Evolutionary conservation across 805 yeast genomes (phyloP), one percentile per base, ranked within the genome.

Genomic region (Schizosaccharomyces cryophilus): DNA sequence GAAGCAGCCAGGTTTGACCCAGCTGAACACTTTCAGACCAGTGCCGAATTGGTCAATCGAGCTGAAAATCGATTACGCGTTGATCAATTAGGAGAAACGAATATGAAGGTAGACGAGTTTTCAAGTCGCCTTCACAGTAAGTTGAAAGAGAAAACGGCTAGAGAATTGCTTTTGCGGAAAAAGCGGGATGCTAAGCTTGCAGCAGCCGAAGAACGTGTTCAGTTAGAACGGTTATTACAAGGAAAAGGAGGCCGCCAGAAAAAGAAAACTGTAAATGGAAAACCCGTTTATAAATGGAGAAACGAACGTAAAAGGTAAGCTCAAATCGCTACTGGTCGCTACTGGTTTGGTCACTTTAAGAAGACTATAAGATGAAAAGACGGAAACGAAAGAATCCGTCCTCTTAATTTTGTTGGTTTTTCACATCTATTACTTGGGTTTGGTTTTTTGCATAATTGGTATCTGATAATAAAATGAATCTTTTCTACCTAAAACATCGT

Each of bases 1-100:
- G 45, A 56, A 13, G 60, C 60, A 2, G 9, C 7, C 2, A 4
- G n/a, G 3, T 56, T 56, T 35, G 45, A 56, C 19, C 47, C 60
- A 1, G 60, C 60, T 15, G 38, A 17, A 26, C 60, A 62, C 35
- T 63, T 63, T 30, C 58, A 63, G 24, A 63, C 64, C n/a, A 55
- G 38, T 30, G 61, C 58, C 3, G 61, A 58, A 21, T 63, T 63
- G 29, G 54, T 63, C 9, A 45, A 26, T 47, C 48, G 60, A 5
- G 38, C 61, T 4, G 40, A 61, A 45, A 63, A 63, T 51, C 61
- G 64, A 3, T 48, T 62, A n/a, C 29, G 58, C n/a, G 15, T 21
- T n/a, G 48, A 60, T 17, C 64, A 63, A 51, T 40, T 63, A 5
- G 60, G 30, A 30, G 31, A 51, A 17, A 15, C 7, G 2, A 29